phyloP scores from a whole-genome alignment of 208 protist species.

The Leishmania tarentolae region DNA sequence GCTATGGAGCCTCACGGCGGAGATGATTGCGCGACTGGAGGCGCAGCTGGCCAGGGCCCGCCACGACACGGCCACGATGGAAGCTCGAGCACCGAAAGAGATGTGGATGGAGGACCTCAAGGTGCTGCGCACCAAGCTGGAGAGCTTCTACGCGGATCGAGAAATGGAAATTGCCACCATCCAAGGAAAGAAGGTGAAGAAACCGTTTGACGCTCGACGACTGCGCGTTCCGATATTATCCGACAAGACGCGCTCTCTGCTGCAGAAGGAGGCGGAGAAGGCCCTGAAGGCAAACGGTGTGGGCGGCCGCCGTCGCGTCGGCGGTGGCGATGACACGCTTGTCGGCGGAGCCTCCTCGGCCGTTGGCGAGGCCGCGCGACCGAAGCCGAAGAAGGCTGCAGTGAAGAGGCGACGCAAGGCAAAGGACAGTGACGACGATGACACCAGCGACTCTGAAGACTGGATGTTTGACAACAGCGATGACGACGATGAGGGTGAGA shows the following conservation, averaged over 20 bases:
- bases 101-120: conserved; percentile 92
- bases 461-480: conserved; percentile 38
- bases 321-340: conserved; percentile 7
- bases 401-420: conserved; percentile 34
- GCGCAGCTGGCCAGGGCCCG: conserved; percentile 80
- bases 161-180: conserved; percentile 70
- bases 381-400: conserved; percentile 39
- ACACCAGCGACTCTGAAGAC: conserved; percentile 32
- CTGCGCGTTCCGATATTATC: conserved; percentile 86
- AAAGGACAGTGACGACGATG: conserved; percentile 68
- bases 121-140: conserved; percentile 63
- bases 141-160: conserved; percentile 64
- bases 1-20: conserved; percentile 97
- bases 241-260: conserved; percentile 73
- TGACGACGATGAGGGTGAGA: conserved; percentile 32
- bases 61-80: conserved; percentile 80
- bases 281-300: conserved; percentile 33
- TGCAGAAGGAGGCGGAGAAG: conserved; percentile 78
- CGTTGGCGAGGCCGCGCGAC: conserved; percentile 11
- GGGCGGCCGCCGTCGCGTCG: conserved; percentile 6
- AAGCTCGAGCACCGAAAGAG: conserved; percentile 74
- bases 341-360: conserved; percentile 4
- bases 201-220: conserved; percentile 65
- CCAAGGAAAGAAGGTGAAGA: conserved; percentile 86
- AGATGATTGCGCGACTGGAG: conserved; percentile 95